Conservation (phyloP, 2,329 filamentous ascomycete species). For the Cytospora piceicola region DNA sequence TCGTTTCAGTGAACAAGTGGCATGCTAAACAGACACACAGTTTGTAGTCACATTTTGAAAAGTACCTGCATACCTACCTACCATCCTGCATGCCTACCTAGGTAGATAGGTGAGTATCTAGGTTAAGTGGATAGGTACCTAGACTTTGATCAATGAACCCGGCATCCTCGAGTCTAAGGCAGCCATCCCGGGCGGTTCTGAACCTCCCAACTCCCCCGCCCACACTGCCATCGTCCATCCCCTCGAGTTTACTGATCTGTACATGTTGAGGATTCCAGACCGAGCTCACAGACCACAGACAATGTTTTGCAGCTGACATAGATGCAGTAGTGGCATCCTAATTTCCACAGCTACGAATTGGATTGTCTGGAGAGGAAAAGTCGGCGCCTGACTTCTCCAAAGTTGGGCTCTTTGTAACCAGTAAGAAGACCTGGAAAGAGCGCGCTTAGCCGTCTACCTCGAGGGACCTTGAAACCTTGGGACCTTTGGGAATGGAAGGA, state of each 20-base stretch:
- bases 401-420: not conserved
- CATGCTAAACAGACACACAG: conserved; percentile 1
- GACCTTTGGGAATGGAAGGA: not conserved
- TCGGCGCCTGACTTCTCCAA: not conserved
- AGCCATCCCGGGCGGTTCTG: conserved; percentile 6
- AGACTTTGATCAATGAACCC: not conserved
- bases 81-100: no score
- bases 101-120: no score
- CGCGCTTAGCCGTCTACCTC: conserved; percentile 7
- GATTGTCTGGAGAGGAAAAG: not conserved
- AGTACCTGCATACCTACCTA: no score
- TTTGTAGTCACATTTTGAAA: not conserved
- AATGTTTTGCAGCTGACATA: conserved; percentile 8
- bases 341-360: conserved; percentile 5
- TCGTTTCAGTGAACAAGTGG: not conserved
- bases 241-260: not conserved
- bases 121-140: no score
- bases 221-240: not conserved
- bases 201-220: not conserved
- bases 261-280: conserved; percentile 8
- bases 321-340: conserved; percentile 4
- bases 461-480: not conserved
- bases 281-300: conserved; percentile 6
- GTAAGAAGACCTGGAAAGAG: not conserved
- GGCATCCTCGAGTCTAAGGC: conserved; percentile 6